Percentiles rank a stretch among this genome's conserved stretches.
Conservation (phyloP, 129 eudicot genomes). For the Flaveria ramosissima region DNA sequence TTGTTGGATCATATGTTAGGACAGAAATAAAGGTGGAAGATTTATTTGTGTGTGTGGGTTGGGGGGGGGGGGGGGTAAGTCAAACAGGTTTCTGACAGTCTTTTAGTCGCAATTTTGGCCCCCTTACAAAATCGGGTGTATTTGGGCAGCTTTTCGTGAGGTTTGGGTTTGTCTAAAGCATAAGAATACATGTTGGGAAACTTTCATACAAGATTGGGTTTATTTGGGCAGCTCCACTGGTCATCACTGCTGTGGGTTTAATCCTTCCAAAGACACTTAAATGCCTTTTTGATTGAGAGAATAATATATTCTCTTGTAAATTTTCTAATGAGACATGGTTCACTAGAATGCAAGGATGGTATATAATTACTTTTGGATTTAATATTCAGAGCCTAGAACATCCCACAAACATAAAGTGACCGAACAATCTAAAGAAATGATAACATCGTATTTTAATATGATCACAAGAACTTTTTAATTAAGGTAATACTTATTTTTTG, state of each 20-base stretch:
- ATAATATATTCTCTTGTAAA: not conserved
- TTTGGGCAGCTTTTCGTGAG: not conserved
- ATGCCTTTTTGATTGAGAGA: not conserved
- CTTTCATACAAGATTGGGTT: too few relatives aligned
- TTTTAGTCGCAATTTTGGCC: not conserved
- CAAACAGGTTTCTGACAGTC: not conserved
- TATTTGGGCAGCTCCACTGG: not conserved
- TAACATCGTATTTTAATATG: too few relatives aligned
- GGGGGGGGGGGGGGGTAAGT: not conserved
- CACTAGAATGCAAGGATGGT: not conserved
- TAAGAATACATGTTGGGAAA: too few relatives aligned
- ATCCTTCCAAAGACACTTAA: not conserved
- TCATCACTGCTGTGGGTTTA: not conserved
- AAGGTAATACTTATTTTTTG: not conserved
- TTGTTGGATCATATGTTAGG: slow-evolving; percentile 15
- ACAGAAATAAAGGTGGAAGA: not conserved
- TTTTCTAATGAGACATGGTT: not conserved
- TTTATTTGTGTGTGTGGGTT: not conserved
- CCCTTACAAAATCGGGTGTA: not conserved
- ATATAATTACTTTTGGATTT: not conserved
- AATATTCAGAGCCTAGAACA: not conserved
- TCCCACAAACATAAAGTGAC: not conserved
- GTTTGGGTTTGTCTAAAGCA: not conserved
- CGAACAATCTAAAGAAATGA: not conserved
- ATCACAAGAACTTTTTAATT: too few relatives aligned